A percentile compares a stretch with the other conserved stretches of the same genome.
These are phyloP conservation scores for Paralagenidium karlingii DNA, from an alignment of 352 stramenopile species.

Conservation along the genomic window DNA sequence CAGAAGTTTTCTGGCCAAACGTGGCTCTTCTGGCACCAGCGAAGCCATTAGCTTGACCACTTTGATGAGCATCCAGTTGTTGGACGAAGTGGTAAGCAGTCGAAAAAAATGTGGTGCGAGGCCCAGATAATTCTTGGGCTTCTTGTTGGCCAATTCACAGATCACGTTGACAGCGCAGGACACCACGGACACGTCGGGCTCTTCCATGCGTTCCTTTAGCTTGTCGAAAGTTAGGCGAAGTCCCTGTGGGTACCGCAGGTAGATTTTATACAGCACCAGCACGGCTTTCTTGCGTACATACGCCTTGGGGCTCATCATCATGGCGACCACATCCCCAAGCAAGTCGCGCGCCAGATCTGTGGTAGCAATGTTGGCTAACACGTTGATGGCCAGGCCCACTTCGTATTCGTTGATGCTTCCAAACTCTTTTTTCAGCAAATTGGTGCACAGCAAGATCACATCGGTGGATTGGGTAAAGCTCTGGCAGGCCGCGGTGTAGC, in stretches of 20 bases:
- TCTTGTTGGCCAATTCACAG: constrained; percentile 98
- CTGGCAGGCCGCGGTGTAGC: constrained; percentile 93
- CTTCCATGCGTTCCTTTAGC: constrained; percentile 94
- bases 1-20: constrained; percentile 95
- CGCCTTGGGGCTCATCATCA: constrained; percentile 88
- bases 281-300: constrained; percentile 99
- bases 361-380: constrained; percentile 98
- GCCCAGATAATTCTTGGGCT: constrained; percentile 97
- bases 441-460: constrained; percentile 97
- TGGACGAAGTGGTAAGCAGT: constrained; percentile 94
- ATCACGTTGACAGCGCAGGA: constrained; percentile 99
- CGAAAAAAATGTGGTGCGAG: constrained; percentile 98
- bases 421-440: constrained; percentile 98
- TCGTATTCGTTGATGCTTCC: constrained; percentile 89
- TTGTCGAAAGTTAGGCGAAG: constrained; percentile 96
- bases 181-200: constrained; percentile 93
- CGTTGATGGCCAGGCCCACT: constrained; percentile 96
- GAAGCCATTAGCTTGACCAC: constrained; percentile 98
- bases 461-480: constrained; percentile 96
- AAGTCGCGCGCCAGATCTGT: constrained; percentile 92
- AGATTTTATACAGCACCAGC: constrained; percentile 98
- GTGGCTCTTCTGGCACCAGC: constrained; percentile 95
- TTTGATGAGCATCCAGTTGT: constrained; percentile 99
- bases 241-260: constrained; percentile 96
- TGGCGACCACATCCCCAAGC: constrained; percentile 82